Base-by-base conservation (phyloP, 495 filamentous ascomycete genomes). In the Ascobolus immersus region DNA sequence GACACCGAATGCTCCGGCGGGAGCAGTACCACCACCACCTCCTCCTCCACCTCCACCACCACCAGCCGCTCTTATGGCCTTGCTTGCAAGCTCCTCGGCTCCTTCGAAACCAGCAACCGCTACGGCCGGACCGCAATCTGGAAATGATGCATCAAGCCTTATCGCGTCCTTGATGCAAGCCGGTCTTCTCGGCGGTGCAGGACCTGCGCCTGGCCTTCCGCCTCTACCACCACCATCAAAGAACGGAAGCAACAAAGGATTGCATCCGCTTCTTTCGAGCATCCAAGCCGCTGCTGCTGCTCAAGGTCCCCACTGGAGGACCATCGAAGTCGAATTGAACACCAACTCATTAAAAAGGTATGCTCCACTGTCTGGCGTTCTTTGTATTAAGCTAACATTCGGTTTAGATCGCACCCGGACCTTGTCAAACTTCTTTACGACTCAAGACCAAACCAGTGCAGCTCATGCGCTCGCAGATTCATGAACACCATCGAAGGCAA, bases 391-490 rank as follows among this genome's bases (percentile, higher is more conserved):
- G 33, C 44, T 55, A 39, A 55, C 43, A 38, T 25, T 35, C 30
- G 41, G 39, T 44, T 25, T 56, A 86, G 74, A 44, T 75, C 71
- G 44, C 77, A 77, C 28, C 69, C 69, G 11, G 57, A 77, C 42
- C 56, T 92, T 15, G 58, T 89, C 10, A 56, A 66, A 23, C 60
- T 58, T 21, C 62, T 93, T 4, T 81, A 86, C 50, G 77, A 79
- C 38, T 59, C 69, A 22, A 62, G 72, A 23, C 75, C 84, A 4
- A 76, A 80, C 37, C 70, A 77, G 39, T 96, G 86, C 50, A 73
- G 67, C 17, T 82, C 82, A 23, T 96, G 86, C 56, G 86, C 82
- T 32, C 69, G 79, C 21, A 72, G 86, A 4, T 96, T 94, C 48
- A 58, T 60, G 21, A 60, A 66, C 14, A 73, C 71, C 17, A 73